These are phyloP conservation scores for Nakazawaea sp. DNA, from an alignment of 805 yeast genomes.

Conservation along the genomic window DNA sequence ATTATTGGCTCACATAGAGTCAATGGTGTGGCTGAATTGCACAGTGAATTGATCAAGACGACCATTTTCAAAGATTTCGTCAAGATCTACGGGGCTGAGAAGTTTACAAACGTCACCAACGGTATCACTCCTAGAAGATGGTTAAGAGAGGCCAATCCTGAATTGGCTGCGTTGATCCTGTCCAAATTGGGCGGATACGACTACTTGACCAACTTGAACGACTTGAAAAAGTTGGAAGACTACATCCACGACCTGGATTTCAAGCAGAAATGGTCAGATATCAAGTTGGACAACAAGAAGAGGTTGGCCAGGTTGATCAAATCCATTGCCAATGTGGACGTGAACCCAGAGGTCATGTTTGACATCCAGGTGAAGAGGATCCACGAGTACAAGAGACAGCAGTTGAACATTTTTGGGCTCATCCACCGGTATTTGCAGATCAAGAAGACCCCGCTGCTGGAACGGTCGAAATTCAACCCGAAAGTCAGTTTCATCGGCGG, in stretches of 20 bases:
- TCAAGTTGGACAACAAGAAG: constrained; percentile 64
- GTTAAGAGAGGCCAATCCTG: constrained; percentile 91
- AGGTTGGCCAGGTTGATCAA: constrained; percentile 63
- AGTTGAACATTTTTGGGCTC: constrained; percentile 84
- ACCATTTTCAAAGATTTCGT: constrained; percentile 91
- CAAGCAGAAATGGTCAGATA: constrained; percentile 60
- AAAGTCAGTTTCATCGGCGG: constrained; percentile 87
- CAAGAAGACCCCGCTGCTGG: constrained; percentile 58
- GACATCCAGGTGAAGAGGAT: constrained; percentile 93
- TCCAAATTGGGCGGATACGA: constrained; percentile 63
- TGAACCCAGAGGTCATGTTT: constrained; percentile 70
- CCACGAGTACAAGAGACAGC: constrained; percentile 95
- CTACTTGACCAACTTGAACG: constrained; percentile 60
- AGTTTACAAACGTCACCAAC: constrained; percentile 87
- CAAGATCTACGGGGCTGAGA: constrained; percentile 69
- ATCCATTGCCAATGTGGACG: constrained; percentile 48
- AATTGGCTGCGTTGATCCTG: constrained; percentile 65
- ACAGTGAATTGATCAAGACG: constrained; percentile 83
- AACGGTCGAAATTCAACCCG: constrained; percentile 58
- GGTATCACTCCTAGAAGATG: constrained; percentile 97
- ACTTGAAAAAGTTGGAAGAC: constrained; percentile 59
- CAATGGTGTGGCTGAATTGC: constrained; percentile 94
- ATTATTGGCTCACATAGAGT: constrained; percentile 89
- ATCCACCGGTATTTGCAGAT: constrained; percentile 75
- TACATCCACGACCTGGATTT: constrained; percentile 65